These are phyloP conservation scores for Rhizopogon roseolus DNA, from an alignment of 768 basidiomycete species.

Conservation along the genomic window DNA sequence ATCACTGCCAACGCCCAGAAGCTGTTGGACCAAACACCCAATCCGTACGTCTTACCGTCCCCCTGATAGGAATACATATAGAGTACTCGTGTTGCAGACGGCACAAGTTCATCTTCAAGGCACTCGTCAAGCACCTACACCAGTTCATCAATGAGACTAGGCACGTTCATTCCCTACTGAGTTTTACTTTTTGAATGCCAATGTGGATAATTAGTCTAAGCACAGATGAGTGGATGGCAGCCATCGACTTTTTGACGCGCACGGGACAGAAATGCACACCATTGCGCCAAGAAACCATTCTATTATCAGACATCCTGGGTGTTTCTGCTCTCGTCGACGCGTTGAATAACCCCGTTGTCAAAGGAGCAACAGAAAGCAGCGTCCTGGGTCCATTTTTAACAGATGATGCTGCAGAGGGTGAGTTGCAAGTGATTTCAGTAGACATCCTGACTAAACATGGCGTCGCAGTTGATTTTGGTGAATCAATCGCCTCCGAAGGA, in stretches of 20 bases:
- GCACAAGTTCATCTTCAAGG: constrained; percentile 41
- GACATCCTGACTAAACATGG: background rate
- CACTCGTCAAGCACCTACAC: constrained; percentile 65
- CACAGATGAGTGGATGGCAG: constrained; percentile 81
- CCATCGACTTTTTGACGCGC: constrained; percentile 74
- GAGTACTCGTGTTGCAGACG: constrained; percentile 25
- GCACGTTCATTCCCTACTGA: constrained; percentile 21
- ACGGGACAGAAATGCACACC: constrained; percentile 71
- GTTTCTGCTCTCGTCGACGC: constrained; percentile 74
- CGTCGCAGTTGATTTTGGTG: constrained; percentile 55
- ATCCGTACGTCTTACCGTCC: constrained; percentile 29
- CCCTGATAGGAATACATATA: background rate
- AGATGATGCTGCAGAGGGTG: constrained; percentile 69
- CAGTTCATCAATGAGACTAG: constrained; percentile 69
- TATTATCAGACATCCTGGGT: constrained; percentile 80
- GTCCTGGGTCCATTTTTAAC: constrained; percentile 84
- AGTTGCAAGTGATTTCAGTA: constrained; percentile 12
- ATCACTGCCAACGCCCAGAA: constrained; percentile 45
- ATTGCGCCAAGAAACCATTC: constrained; percentile 74
- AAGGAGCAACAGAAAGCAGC: constrained; percentile 64
- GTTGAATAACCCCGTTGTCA: constrained; percentile 62
- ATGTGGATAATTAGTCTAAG: constrained; percentile 44
- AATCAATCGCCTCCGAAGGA: constrained; percentile 80
- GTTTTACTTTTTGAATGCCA: background rate
- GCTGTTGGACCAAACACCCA: constrained; percentile 29